phyloP scores from a whole-genome alignment of 1,284 basidiomycete species.

The Stygiomarasmius scandens region DNA sequence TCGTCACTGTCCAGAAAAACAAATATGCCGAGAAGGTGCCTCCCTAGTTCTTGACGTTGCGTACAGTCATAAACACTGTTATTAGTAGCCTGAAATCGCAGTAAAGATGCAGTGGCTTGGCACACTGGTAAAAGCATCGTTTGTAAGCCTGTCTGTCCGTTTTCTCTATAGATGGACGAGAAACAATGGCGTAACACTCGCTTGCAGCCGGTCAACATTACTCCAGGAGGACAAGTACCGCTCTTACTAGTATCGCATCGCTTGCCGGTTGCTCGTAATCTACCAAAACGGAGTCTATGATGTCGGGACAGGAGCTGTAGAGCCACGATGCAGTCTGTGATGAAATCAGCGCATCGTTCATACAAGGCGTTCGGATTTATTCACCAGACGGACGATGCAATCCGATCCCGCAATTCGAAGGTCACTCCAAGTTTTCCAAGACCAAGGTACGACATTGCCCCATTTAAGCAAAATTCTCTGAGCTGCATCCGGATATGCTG shows the following conservation, averaged over 20 bases:
- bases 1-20: conserved; percentile 28
- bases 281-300: conserved; percentile 2
- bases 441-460: conserved; percentile 58
- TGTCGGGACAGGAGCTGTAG: conserved; percentile 32
- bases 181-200: neutral
- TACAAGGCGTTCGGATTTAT: neutral
- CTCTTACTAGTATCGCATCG: conserved; percentile 24
- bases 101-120: neutral
- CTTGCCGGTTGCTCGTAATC: conserved; percentile 15
- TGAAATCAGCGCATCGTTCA: neutral
- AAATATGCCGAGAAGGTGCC: conserved; percentile 37
- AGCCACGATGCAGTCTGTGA: conserved; percentile 57
- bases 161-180: neutral
- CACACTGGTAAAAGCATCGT: conserved; percentile 5
- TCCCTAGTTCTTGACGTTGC: conserved; percentile 26
- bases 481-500: conserved; percentile 42
- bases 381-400: conserved; percentile 50
- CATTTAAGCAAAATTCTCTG: conserved; percentile 54
- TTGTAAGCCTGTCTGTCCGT: neutral
- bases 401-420: conserved; percentile 50
- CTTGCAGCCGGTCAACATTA: neutral
- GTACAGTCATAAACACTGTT: neutral
- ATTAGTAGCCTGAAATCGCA: neutral
- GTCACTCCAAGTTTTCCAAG: conserved; percentile 66
- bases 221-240: neutral